These are phyloP conservation scores for Lanmaoa pseudosensibilis DNA, from an alignment of 768 basidiomycete genomes.

Conservation along the genomic window DNA sequence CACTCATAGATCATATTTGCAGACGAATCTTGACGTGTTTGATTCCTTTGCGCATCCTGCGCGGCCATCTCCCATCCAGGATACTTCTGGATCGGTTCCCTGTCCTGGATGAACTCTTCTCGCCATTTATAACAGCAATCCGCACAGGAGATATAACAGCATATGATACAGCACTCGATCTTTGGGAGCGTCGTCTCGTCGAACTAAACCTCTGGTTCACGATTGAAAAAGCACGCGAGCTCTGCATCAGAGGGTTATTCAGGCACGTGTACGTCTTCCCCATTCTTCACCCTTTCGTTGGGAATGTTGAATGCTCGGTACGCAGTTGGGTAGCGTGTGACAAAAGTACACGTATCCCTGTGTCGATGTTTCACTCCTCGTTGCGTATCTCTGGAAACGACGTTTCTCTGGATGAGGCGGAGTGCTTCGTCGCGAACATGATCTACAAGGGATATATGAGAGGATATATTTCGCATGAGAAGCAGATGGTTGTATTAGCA, in stretches of 20 bases:
- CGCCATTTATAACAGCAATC: conserved; percentile 81
- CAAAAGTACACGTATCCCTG: conserved; percentile 75
- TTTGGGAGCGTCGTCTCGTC: conserved; percentile 71
- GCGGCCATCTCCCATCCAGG: conserved; percentile 79
- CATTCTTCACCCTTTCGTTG: background rate
- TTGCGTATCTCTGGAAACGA: conserved; percentile 69
- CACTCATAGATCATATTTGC: background rate
- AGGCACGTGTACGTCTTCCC: conserved; percentile 63
- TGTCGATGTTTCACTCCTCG: conserved; percentile 78
- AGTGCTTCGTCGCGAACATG: conserved; percentile 94
- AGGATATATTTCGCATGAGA: conserved; percentile 96
- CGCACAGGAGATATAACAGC: conserved; percentile 69
- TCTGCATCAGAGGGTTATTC: conserved; percentile 83
- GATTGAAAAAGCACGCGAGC: conserved; percentile 84
- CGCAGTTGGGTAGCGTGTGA: conserved; percentile 77
- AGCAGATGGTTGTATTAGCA: conserved; percentile 90
- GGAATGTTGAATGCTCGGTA: conserved; percentile 1
- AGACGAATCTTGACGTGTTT: conserved; percentile 92
- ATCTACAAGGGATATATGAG: conserved; percentile 90
- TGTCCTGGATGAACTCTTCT: conserved; percentile 66
- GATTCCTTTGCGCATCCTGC: conserved; percentile 84
- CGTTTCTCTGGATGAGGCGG: conserved; percentile 77
- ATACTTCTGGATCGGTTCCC: conserved; percentile 74
- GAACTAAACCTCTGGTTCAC: conserved; percentile 85
- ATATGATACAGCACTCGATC: conserved; percentile 80